Conservation (phyloP, 306 rosid species). For the Rubus parviflorus region DNA sequence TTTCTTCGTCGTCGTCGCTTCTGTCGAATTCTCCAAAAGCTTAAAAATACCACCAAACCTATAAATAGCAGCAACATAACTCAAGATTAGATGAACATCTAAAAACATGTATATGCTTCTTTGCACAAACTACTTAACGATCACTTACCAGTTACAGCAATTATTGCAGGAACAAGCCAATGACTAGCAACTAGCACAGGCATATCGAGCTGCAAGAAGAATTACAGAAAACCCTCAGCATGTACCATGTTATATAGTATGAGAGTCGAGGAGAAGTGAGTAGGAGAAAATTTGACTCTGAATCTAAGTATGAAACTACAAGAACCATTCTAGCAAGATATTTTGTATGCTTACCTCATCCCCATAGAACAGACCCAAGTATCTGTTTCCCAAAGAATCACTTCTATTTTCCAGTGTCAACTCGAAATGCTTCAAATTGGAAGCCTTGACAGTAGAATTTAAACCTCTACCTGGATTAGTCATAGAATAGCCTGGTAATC, state of each 20-base stretch:
- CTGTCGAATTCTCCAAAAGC: slow-evolving; percentile 90
- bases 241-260: not conserved
- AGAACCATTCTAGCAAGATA: not conserved
- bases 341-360: slow-evolving; percentile 71
- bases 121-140: slow-evolving; percentile 1
- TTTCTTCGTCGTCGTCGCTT: slow-evolving; percentile 76
- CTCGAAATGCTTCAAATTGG: slow-evolving; percentile 31
- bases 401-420: slow-evolving; percentile 29
- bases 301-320: not conserved
- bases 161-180: slow-evolving; percentile 74
- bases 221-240: slow-evolving; percentile 28
- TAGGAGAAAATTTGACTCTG: not conserved
- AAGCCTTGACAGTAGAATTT: slow-evolving; percentile 47
- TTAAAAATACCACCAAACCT: slow-evolving; percentile 63
- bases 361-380: slow-evolving; percentile 67
- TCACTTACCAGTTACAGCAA: slow-evolving; percentile 70
- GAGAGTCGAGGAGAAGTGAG: not conserved
- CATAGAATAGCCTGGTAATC: slow-evolving; percentile 73
- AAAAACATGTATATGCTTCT: not conserved
- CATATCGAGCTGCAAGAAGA: slow-evolving; percentile 65
- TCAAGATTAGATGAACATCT: not conserved
- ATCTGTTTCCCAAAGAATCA: slow-evolving; percentile 55
- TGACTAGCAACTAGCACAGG: slow-evolving; percentile 65
- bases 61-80: slow-evolving; percentile 13
- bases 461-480: slow-evolving; percentile 64